phyloP scores from a whole-genome alignment of 2,329 filamentous ascomycete genomes.

The Orbilia javanica region DNA sequence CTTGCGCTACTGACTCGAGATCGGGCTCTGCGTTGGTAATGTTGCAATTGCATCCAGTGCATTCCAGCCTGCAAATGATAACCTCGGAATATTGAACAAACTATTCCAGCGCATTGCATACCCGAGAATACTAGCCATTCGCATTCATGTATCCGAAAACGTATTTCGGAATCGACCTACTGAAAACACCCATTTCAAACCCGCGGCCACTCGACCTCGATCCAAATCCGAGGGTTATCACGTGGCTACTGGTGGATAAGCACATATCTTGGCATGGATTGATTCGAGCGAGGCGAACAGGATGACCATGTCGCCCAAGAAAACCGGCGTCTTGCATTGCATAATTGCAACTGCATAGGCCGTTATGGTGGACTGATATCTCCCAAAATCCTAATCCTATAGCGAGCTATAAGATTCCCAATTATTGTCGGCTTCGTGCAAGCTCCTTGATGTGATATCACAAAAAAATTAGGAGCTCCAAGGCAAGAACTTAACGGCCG shows the following conservation, averaged over 20 bases:
- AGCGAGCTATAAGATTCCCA: neutral
- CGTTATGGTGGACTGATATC: conserved; percentile 12
- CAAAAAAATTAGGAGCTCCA: neutral
- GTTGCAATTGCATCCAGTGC: neutral
- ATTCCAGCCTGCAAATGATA: too few species aligned
- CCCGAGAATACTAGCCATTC: neutral
- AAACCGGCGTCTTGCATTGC: neutral
- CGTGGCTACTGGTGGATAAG: neutral
- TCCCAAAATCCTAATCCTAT: neutral
- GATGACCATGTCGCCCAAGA: neutral
- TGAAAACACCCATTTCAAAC: neutral
- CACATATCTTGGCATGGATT: neutral
- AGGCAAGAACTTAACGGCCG: neutral
- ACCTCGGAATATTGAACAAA: neutral
- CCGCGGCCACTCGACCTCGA: neutral
- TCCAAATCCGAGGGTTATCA: neutral
- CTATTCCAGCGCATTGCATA: neutral
- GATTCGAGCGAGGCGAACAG: neutral
- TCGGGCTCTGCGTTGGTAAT: neutral
- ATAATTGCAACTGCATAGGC: neutral
- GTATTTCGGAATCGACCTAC: neutral
- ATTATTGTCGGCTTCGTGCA: neutral
- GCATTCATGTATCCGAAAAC: neutral
- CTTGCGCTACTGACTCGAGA: too few species aligned
- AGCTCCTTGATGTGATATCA: conserved; percentile 44